Evolutionary conservation across 495 filamentous ascomycete species (phyloP).

Genomic region (Aspergillus carlsbadensis): DNA sequence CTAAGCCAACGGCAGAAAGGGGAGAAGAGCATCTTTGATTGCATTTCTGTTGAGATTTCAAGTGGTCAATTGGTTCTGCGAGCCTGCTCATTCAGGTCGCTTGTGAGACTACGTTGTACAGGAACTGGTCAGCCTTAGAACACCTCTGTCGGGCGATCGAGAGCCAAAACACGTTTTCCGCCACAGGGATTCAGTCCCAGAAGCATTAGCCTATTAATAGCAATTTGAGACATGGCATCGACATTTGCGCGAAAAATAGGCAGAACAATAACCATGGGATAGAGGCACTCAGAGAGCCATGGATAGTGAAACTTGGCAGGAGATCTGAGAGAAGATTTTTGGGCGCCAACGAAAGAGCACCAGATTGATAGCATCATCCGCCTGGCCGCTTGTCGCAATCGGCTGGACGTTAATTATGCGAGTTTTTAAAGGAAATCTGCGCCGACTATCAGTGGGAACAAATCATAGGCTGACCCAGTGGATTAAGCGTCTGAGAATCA

Average conservation of each 20-base stretch:
- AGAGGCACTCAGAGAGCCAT: not conserved
- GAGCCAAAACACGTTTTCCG: not conserved
- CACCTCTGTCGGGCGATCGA: no score
- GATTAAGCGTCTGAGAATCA: conserved; percentile 19
- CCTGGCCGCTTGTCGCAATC: conserved; percentile 10
- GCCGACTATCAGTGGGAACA: conserved; percentile 18
- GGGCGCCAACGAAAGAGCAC: not conserved
- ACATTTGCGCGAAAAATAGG: not conserved
- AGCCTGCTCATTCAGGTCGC: no score
- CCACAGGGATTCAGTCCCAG: not conserved
- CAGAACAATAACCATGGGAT: conserved; percentile 9
- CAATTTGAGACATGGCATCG: not conserved
- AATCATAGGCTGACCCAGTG: conserved; percentile 21
- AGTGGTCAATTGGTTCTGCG: not conserved
- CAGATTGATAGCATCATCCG: conserved; percentile 5
- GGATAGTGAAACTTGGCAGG: not conserved
- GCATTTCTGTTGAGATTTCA: not conserved
- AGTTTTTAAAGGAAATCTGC: conserved; percentile 1
- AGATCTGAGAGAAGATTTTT: not conserved
- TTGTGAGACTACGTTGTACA: no score
- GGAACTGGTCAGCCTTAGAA: no score
- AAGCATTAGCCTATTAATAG: conserved; percentile 3
- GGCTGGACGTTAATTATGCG: no score
- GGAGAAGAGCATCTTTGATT: not conserved
- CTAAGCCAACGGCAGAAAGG: not conserved